Percentiles rank a stretch among this genome's conserved stretches.
Evolutionary conservation across 306 rosid genomes (phyloP).

Genomic region (Quercus dentata): DNA sequence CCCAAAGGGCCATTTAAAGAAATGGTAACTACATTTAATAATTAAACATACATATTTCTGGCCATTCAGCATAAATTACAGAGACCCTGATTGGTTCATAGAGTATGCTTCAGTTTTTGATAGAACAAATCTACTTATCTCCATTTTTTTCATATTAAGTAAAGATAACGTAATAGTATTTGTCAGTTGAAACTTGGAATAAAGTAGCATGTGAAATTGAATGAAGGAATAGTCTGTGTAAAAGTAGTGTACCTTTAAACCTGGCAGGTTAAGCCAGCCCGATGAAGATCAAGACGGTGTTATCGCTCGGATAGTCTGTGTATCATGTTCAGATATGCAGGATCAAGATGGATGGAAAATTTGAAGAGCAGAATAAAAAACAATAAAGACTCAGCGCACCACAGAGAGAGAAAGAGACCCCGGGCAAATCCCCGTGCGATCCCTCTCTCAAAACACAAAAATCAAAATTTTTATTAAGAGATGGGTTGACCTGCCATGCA

Average conservation of each 20-base stretch:
- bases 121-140: fast-evolving
- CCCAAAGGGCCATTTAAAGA: too few species aligned
- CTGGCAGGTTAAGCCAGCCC: background rate
- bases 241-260: background rate
- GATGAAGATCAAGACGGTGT: background rate
- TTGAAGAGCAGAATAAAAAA: background rate
- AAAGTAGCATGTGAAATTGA: too few species aligned
- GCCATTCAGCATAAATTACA: too few species aligned
- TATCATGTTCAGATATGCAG: background rate
- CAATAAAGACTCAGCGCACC: constrained; percentile 5
- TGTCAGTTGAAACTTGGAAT: too few species aligned
- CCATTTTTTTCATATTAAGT: too few species aligned
- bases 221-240: too few species aligned
- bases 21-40: too few species aligned
- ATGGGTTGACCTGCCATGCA: background rate
- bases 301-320: background rate
- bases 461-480: background rate
- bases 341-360: background rate
- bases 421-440: background rate
- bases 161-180: too few species aligned
- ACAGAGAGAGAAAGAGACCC: background rate
- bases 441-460: background rate
- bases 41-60: too few species aligned
- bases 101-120: too few species aligned
- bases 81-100: too few species aligned